Evolutionary conservation across 208 protist genomes (phyloP).

Genomic region (Crithidia expoeki): DNA sequence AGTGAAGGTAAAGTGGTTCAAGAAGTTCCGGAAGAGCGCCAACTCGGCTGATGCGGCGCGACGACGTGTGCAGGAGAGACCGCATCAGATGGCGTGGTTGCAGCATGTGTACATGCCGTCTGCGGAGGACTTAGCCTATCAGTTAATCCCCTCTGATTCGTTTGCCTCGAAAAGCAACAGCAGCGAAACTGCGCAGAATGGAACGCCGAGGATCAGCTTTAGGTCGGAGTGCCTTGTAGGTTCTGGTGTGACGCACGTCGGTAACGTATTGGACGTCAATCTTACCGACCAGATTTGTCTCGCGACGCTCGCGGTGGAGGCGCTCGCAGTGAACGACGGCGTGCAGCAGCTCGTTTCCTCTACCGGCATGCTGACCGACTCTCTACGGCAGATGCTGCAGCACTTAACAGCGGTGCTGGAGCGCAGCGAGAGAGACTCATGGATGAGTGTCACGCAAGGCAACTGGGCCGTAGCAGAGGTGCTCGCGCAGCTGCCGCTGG

Average conservation of each 20-base stretch:
- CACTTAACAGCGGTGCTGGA: constrained; percentile 33
- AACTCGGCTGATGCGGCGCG: constrained; percentile 23
- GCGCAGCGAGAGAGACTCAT: neutral
- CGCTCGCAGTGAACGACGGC: constrained; percentile 24
- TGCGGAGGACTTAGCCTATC: constrained; percentile 20
- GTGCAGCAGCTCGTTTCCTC: constrained; percentile 42
- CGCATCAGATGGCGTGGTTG: constrained; percentile 26
- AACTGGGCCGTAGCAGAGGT: constrained; percentile 32
- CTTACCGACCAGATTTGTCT: constrained; percentile 33
- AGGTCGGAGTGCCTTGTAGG: constrained; percentile 20
- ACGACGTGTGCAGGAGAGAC: constrained; percentile 21
- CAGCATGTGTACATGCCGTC: constrained; percentile 21
- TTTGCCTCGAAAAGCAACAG: neutral
- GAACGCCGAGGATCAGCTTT: neutral
- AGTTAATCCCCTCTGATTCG: neutral
- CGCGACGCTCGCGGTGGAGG: constrained; percentile 39
- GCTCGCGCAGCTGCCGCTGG: constrained; percentile 27
- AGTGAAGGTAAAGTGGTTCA: constrained; percentile 31
- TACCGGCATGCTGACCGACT: constrained; percentile 33
- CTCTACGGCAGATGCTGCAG: constrained; percentile 31
- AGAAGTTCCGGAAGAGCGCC: constrained; percentile 24
- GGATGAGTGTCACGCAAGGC: constrained; percentile 8
- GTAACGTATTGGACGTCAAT: constrained; percentile 33
- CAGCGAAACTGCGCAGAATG: neutral
- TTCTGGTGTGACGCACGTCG: constrained; percentile 23